Evolutionary conservation across 352 stramenopile genomes (phyloP).

Genomic region (Phytophthora pseudosyringae): DNA sequence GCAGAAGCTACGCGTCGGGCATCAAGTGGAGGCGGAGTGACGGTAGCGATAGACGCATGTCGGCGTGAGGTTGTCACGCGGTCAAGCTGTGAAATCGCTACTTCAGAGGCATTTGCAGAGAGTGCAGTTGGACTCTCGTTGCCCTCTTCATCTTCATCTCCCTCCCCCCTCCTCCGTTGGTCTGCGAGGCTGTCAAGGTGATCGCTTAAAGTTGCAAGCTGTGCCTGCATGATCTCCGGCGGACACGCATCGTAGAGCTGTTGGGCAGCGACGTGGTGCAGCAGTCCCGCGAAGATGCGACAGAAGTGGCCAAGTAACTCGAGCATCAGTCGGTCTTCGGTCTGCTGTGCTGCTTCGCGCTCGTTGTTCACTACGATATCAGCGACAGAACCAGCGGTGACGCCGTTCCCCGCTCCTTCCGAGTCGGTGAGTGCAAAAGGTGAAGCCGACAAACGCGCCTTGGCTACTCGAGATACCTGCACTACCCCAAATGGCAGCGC

Average conservation of each 20-base stretch:
- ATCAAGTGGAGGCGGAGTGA: not conserved
- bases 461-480: conserved; percentile 60
- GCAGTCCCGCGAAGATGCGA: conserved; percentile 57
- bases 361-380: conserved; percentile 45
- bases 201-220: conserved; percentile 49
- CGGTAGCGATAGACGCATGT: conserved; percentile 19
- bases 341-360: conserved; percentile 44
- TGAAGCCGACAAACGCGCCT: conserved; percentile 26
- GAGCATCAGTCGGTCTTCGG: conserved; percentile 60
- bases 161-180: conserved; percentile 14
- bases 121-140: not conserved
- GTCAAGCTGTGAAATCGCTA: not conserved
- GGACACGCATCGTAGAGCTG: conserved; percentile 61
- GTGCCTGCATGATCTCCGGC: conserved; percentile 54
- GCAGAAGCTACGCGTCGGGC: conserved; percentile 27
- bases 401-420: conserved; percentile 6
- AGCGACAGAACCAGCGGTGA: conserved; percentile 9
- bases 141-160: conserved; percentile 11
- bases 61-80: conserved; percentile 14
- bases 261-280: conserved; percentile 62
- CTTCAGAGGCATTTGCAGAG: not conserved
- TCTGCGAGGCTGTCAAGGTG: conserved; percentile 33
- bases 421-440: conserved; percentile 28
- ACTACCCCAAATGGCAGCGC: conserved; percentile 63
- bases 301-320: conserved; percentile 65